phyloP scores from a whole-genome alignment of 2,329 filamentous ascomycete species.

The Pyrenochaeta sp. region DNA sequence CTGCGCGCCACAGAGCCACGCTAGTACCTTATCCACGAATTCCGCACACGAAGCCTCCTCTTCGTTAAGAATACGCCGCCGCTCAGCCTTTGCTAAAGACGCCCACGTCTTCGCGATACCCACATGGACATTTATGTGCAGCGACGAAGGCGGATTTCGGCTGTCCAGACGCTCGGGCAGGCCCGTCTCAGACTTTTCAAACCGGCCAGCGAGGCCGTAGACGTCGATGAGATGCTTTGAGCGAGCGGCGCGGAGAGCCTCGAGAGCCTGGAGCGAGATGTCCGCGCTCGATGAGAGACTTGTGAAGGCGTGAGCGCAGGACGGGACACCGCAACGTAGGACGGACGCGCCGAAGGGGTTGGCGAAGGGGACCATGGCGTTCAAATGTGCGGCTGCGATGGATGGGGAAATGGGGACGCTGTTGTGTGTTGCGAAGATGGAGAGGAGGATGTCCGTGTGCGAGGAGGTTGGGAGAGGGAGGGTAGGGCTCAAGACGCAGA shows the following conservation, averaged over 20 bases:
- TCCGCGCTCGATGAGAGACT: neutral
- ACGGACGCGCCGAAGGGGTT: conserved; percentile 38
- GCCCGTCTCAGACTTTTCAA: conserved; percentile 31
- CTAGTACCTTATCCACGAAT: too few relatives aligned
- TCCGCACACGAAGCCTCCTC: too few relatives aligned
- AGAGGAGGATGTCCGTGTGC: conserved; percentile 25
- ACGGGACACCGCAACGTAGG: conserved; percentile 29
- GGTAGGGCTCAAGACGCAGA: conserved; percentile 21
- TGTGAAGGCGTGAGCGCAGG: conserved; percentile 23
- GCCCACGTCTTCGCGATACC: too few relatives aligned
- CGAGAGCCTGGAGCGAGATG: conserved; percentile 4
- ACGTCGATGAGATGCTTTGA: conserved; percentile 28
- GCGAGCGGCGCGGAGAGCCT: conserved; percentile 23
- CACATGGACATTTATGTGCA: conserved; percentile 37
- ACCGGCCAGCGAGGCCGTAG: conserved; percentile 27
- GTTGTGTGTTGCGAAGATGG: conserved; percentile 32
- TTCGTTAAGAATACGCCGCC: too few relatives aligned
- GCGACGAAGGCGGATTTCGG: conserved; percentile 28
- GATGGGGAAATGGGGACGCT: conserved; percentile 12
- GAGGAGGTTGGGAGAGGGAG: conserved; percentile 21
- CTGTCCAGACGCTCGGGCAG: conserved; percentile 29
- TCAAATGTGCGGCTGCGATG: conserved; percentile 9
- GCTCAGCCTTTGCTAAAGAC: too few relatives aligned
- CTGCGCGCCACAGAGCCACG: too few relatives aligned
- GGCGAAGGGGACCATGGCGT: conserved; percentile 31